A percentile compares a stretch with the other conserved stretches of the same genome.
Evolutionary conservation across 2,329 filamentous ascomycete species (phyloP).

Genomic region (Westerdykella sp.): DNA sequence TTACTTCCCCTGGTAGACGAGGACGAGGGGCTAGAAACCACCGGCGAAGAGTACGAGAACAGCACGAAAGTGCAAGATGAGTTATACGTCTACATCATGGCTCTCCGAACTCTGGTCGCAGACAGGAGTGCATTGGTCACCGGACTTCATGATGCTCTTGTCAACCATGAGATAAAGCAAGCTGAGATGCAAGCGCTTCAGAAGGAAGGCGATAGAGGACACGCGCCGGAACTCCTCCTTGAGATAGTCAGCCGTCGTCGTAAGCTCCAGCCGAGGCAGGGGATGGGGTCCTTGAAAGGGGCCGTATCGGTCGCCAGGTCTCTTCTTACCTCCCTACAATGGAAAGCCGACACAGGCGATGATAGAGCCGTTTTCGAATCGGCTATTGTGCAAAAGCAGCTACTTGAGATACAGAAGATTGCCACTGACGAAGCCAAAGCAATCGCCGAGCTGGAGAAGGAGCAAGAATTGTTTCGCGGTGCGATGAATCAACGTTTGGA

Average conservation of each 20-base stretch:
- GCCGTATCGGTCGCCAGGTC: slow-evolving; percentile 64
- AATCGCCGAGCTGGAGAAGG: slow-evolving; percentile 53
- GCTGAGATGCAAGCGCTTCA: slow-evolving; percentile 56
- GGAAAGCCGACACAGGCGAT: slow-evolving; percentile 50
- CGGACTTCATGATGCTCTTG: slow-evolving; percentile 68
- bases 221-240: slow-evolving; percentile 61
- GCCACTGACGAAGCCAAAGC: slow-evolving; percentile 49
- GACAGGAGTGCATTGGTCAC: slow-evolving; percentile 73
- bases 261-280: slow-evolving; percentile 44
- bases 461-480: slow-evolving; percentile 67
- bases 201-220: slow-evolving; percentile 60
- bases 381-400: slow-evolving; percentile 56
- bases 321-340: slow-evolving; percentile 54
- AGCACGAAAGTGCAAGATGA: slow-evolving; percentile 85
- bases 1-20: slow-evolving; percentile 74
- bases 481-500: slow-evolving; percentile 82
- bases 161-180: slow-evolving; percentile 63
- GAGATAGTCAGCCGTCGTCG: slow-evolving; percentile 47
- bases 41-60: slow-evolving; percentile 83
- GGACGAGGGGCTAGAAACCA: slow-evolving; percentile 63
- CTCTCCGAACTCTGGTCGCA: slow-evolving; percentile 65
- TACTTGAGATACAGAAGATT: slow-evolving; percentile 54
- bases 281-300: slow-evolving; percentile 61
- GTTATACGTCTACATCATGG: slow-evolving; percentile 78
- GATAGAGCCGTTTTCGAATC: slow-evolving; percentile 57